Base-by-base conservation (phyloP, 768 basidiomycete genomes). In the Daedalea quercina region DNA sequence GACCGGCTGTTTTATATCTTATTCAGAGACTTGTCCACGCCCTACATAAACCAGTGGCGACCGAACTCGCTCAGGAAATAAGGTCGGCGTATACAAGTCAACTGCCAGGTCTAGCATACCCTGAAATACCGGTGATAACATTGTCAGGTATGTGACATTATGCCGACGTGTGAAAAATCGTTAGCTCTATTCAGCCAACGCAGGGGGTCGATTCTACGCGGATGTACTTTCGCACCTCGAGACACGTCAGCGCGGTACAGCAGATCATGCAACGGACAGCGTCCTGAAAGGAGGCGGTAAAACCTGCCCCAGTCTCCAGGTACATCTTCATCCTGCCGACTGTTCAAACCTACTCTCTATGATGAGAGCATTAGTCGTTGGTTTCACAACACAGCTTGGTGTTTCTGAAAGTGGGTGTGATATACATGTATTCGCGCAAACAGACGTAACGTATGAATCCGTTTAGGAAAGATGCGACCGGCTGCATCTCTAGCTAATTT, bases 121-220 rank as follows among this genome's bases (percentile, higher is more conserved):
- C 72, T 3, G 85, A 88, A 59, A 62, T 87, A 6, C 83, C 85
- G 2, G 76, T 81, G 4, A 70, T 85, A 47, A 70, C 76, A 0
- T 70, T 87, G 26, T 74, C 76, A 47, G 76, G 84, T 84, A 57
- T 34, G 77, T 54, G 3, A 9, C 25, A 15, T 48, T 46, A 45
- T 47, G 9, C n/a, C n/a, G n/a, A 3, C 31, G 9, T 33, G 25
- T 9, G 31, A 15, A 13, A 19, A 8, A 1, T 31, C 26, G 11
- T 23, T 28, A n/a, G 17, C 26, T 37, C 22, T 8, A 53, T 75
- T 79, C 76, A 15, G 50, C 54, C 59, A 57, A 58, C 2, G 55
- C 52, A 0, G 53, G 42, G 42, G 34, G 46, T 22, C 48, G 53
- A 1, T 11, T 61, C 7, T 46, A 57, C 3, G 33, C 37, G 1